Evolutionary conservation across 1,284 basidiomycete species (phyloP).

Genomic region (Caloboletus firmus): DNA sequence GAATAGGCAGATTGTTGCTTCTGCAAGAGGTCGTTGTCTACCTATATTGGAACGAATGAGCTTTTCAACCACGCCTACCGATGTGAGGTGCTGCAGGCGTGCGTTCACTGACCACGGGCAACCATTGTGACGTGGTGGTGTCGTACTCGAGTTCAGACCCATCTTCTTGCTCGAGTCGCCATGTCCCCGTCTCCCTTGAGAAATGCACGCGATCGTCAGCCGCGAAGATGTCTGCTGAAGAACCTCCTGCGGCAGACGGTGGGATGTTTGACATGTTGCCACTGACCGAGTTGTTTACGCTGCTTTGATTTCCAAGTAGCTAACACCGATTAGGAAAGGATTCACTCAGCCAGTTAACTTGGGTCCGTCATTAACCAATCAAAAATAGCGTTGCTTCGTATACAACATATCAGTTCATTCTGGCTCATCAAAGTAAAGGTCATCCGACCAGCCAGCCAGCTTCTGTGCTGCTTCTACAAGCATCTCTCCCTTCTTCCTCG

Average conservation of each 20-base stretch:
- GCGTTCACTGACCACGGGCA: slow-evolving; percentile 67
- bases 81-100: not conserved
- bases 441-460: slow-evolving; percentile 25
- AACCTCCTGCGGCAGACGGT: slow-evolving; percentile 51
- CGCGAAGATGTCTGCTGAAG: slow-evolving; percentile 62
- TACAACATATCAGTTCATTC: not conserved
- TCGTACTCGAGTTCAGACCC: slow-evolving; percentile 91
- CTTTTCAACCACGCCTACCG: slow-evolving; percentile 1
- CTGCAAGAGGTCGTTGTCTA: slow-evolving; percentile 80
- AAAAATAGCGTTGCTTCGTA: not conserved
- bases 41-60: slow-evolving; percentile 39
- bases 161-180: slow-evolving; percentile 88
- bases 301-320: slow-evolving; percentile 15
- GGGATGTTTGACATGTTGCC: slow-evolving; percentile 25
- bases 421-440: slow-evolving; percentile 16
- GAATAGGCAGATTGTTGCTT: slow-evolving; percentile 93
- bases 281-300: slow-evolving; percentile 23
- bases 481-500: slow-evolving; percentile 23
- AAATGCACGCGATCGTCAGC: slow-evolving; percentile 80
- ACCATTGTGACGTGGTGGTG: slow-evolving; percentile 69
- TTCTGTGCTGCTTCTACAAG: slow-evolving; percentile 26
- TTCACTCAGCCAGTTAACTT: not conserved
- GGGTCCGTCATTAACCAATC: not conserved
- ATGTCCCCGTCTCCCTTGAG: slow-evolving; percentile 74
- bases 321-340: slow-evolving; percentile 17